A percentile compares a stretch with the other conserved stretches of the same genome.
Conservation (phyloP, 371 early-diverging fungal species). For the Apophysomyces elegans region DNA sequence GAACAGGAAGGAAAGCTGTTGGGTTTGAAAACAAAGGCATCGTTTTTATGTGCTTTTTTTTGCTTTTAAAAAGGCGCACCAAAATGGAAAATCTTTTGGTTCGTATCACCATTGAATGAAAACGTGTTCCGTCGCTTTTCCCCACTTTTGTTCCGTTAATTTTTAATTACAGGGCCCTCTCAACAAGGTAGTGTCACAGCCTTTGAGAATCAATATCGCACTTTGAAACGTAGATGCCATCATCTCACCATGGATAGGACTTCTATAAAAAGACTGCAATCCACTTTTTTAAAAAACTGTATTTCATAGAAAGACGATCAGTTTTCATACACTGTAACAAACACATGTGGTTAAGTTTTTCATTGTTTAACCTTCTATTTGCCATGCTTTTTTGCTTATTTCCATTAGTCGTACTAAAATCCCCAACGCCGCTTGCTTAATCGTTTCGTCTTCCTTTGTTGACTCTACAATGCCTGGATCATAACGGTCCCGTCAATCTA, state of each 20-base stretch:
- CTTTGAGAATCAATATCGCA: no score
- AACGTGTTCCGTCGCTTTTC: not conserved
- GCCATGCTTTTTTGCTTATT: slow-evolving; percentile 16
- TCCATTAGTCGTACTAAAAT: slow-evolving; percentile 19
- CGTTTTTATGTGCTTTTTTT: slow-evolving; percentile 2
- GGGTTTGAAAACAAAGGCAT: slow-evolving; percentile 5
- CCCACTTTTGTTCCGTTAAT: slow-evolving; percentile 3
- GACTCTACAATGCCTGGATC: slow-evolving; percentile 19
- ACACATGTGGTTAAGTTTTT: not conserved
- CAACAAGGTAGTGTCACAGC: no score
- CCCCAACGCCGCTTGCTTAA: slow-evolving; percentile 19
- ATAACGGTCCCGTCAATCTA: not conserved
- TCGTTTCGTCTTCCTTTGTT: slow-evolving; percentile 14
- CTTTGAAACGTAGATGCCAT: no score
- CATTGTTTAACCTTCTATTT: not conserved
- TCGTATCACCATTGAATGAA: not conserved
- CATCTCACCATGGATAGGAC: no score
- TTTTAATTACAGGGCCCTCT: no score
- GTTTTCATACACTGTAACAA: not conserved
- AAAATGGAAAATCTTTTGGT: not conserved
- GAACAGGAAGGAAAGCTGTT: not conserved
- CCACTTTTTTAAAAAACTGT: no score
- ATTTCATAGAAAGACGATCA: not conserved
- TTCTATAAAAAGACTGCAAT: no score
- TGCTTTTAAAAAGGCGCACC: not conserved